Evolutionary conservation across 257 asterid genomes (phyloP).

Genomic region (Nicotiana paniculata): DNA sequence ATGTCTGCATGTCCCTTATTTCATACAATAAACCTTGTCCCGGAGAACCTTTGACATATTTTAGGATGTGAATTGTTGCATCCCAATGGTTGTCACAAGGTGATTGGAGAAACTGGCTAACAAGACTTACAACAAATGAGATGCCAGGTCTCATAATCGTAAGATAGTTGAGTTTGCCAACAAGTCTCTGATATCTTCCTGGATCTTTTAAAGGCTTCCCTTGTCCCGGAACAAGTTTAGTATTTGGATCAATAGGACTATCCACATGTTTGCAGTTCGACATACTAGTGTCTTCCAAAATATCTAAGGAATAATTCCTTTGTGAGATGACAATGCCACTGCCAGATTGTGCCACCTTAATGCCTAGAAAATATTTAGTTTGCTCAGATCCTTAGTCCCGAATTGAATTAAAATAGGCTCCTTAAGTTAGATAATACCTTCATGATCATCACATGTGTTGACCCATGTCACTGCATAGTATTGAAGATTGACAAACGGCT

Average conservation of each 20-base stretch:
- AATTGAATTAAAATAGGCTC: not conserved
- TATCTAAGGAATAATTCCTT: not conserved
- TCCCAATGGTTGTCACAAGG: not conserved
- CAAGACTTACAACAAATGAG: not conserved
- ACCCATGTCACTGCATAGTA: too few species aligned
- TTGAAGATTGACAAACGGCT: too few species aligned
- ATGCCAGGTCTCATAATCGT: not conserved
- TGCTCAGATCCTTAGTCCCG: not conserved
- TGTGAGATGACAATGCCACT: not conserved
- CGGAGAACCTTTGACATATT: not conserved
- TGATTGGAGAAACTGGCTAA: not conserved
- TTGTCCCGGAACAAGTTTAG: not conserved
- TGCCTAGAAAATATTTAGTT: not conserved
- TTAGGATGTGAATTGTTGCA: not conserved
- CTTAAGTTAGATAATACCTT: not conserved
- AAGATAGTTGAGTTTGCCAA: slow-evolving; percentile 1
- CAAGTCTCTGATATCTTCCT: not conserved
- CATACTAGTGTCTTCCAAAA: not conserved
- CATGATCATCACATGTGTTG: not conserved
- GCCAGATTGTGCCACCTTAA: not conserved
- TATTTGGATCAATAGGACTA: not conserved
- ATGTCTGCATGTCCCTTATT: not conserved
- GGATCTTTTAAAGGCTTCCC: not conserved
- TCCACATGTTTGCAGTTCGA: not conserved
- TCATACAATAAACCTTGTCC: not conserved